Base-by-base conservation (phyloP, 768 basidiomycete genomes). In the Boletus pseudopeckii region DNA sequence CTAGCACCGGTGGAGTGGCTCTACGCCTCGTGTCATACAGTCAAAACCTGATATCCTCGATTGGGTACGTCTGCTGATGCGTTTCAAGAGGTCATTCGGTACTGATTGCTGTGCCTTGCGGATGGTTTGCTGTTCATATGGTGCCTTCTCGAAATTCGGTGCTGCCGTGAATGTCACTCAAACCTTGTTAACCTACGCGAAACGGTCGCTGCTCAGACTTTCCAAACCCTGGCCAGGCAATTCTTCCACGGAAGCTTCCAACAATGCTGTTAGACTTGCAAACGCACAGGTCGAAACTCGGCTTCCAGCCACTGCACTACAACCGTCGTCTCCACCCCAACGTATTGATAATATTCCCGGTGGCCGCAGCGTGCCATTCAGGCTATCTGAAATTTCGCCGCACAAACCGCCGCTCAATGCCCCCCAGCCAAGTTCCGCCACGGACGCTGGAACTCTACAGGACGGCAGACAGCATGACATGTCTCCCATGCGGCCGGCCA, bases 341-440 rank as follows among this genome's bases (percentile, higher is more conserved):
- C 15, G 24, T 7, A 54, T 47, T 18, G 32, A 44, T 38, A 42
- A 48, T 30, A 52, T 20, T 26, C 10, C 53, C 10, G 22, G 33
- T 28, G 17, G 30, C 11, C 38, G 49, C 33, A 43, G 52, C 33
- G 51, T 50, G 24, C 70, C 69, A 32, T 62, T 82, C 38, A 79
- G 77, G 44, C 42, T 80, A 56, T 81, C 80, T 38, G 78, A 82
- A 61, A 69, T 82, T 59, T 83, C 82, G 7, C 80, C 80, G 55
- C 55, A 58, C 50, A 72, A 71, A 64, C 55, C 56, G 41, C 59
- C 50, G 28, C 48, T 11, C 51, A 30, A 50, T 5, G 36, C 32
- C 37, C 41, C 38, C 17, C 43, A 32, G 39, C 36, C 51, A 59
- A 33, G 46, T 33, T 49, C 48, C 37, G 40, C 57, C 55, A 53